phyloP scores from a whole-genome alignment of 164 flowering plant species.

The Malania oleifera region DNA sequence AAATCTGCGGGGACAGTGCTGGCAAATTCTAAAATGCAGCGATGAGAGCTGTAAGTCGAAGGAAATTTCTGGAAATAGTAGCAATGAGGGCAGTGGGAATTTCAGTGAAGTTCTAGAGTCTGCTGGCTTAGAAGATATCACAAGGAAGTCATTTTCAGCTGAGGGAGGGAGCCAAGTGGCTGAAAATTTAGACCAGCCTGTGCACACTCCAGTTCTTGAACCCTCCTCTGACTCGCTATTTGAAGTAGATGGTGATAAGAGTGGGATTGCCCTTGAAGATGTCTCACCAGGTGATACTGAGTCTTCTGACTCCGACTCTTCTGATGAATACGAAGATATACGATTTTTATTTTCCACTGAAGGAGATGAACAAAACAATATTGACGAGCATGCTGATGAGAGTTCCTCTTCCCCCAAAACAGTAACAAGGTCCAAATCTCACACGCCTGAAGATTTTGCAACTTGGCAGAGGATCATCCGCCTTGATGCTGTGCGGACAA shows the following conservation, averaged over 20 bases:
- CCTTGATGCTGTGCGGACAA: conserved; percentile 86
- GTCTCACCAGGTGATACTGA: conserved; percentile 16
- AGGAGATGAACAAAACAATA: conserved; percentile 28
- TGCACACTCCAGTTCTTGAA: neutral
- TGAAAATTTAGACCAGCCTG: conserved; percentile 5
- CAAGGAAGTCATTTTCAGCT: conserved; percentile 5
- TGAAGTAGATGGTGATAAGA: conserved; percentile 14
- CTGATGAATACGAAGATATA: conserved; percentile 26
- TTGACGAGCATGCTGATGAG: conserved; percentile 15
- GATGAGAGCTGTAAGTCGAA: conserved; percentile 18
- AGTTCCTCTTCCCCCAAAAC: conserved; percentile 24
- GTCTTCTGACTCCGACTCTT: conserved; percentile 21
- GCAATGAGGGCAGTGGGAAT: conserved; percentile 17
- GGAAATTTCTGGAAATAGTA: conserved; percentile 17
- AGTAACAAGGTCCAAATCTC: conserved; percentile 22
- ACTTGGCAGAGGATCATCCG: conserved; percentile 97
- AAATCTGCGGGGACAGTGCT: conserved; percentile 41
- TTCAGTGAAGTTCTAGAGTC: conserved; percentile 30
- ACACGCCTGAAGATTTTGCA: conserved; percentile 55
- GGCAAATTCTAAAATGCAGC: conserved; percentile 19
- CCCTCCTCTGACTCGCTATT: conserved; percentile 1
- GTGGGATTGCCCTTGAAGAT: conserved; percentile 13
- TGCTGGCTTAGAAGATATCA: conserved; percentile 19
- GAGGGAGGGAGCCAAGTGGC: conserved; percentile 8
- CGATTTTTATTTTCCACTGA: conserved; percentile 28